Percentiles rank a stretch among this genome's conserved stretches.
Conservation (phyloP, 2,329 filamentous ascomycete species). For the Stemphylium vesicarium region DNA sequence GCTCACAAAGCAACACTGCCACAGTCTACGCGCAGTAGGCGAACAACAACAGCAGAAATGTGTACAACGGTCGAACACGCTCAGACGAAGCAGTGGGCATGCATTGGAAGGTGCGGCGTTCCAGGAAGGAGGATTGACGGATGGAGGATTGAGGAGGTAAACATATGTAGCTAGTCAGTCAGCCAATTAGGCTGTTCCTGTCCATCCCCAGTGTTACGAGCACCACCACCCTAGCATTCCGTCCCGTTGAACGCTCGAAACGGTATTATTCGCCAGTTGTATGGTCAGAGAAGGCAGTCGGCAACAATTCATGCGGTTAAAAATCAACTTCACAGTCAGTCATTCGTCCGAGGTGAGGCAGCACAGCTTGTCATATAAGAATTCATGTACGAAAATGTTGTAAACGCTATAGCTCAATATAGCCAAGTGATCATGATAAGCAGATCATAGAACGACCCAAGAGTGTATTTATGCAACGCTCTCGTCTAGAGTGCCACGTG, state of each 20-base stretch:
- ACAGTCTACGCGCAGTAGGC: conserved; percentile 37
- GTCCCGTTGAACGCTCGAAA: conserved; percentile 2
- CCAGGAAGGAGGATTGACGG: conserved; percentile 33
- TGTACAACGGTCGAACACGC: conserved; percentile 18
- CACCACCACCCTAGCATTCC: conserved; percentile 42
- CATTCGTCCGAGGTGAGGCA: neutral
- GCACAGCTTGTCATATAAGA: neutral
- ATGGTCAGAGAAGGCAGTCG: neutral
- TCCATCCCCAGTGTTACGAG: conserved; percentile 40
- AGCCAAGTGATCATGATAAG: conserved; percentile 7
- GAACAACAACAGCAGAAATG: conserved; percentile 22
- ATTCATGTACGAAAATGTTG: conserved; percentile 2
- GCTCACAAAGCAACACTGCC: conserved; percentile 42
- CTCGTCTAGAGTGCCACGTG: conserved; percentile 18
- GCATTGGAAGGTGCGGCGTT: conserved; percentile 33
- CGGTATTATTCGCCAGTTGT: neutral
- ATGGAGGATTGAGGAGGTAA: conserved; percentile 40
- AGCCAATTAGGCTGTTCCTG: conserved; percentile 46
- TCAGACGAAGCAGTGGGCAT: conserved; percentile 32
- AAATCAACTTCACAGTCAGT: neutral
- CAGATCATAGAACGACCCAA: neutral
- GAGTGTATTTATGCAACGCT: conserved; percentile 18
- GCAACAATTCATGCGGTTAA: neutral
- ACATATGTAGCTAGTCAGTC: conserved; percentile 46
- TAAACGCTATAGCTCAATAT: conserved; percentile 6